Base-by-base conservation (phyloP, 164 flowering plant genomes). In the Stephania yunnanensis region DNA sequence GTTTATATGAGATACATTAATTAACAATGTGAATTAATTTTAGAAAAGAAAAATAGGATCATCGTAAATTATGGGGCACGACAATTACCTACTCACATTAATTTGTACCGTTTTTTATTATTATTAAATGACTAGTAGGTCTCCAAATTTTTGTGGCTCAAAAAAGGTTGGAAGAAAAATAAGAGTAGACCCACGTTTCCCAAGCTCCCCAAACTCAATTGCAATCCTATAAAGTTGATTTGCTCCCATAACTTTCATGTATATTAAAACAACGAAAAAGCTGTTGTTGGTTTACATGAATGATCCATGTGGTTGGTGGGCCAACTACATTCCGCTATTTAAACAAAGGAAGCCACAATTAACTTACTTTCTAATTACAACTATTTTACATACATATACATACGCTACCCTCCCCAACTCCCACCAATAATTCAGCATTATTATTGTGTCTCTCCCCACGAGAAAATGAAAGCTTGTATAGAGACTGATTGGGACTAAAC, bases 391-490 rank as follows among this genome's bases (percentile, higher is more conserved):
- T 67, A 72, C 72, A 80, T 70, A 76, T 61, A 61, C 76, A 73
- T 76, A 30, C 72, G 78, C 81, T 71, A 15, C 25, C 66, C 81
- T 78, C 77, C 80, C 53, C 74, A 72, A 77, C 72, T 71, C 73
- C 81, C 80, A 69, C 70, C 73, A 82, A 81, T 72, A 80, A 77
- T 73, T 72, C 77, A 72, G 46, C 82, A 83, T 75, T 81, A 79
- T 77, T 81, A 79, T 79, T 81, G 42, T 36, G 74, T 63, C 71
- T 65, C 64, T 64, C 71, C 46, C 70, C 29, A 65, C 15, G 67
- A 58, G 70, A 55, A 20, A 71, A 48, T 53, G 72, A 69, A 9
- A 68, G 72, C 63, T 8, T 69, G 74, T 31, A 73, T 36, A 66
- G 19, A 58, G 67, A 71, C 12, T 10, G n/a, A 73, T 10, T 22